A percentile compares a stretch with the other conserved stretches of the same genome.
phyloP scores from a whole-genome alignment of 768 basidiomycete genomes.

The Mycena olivaceomarginata region DNA sequence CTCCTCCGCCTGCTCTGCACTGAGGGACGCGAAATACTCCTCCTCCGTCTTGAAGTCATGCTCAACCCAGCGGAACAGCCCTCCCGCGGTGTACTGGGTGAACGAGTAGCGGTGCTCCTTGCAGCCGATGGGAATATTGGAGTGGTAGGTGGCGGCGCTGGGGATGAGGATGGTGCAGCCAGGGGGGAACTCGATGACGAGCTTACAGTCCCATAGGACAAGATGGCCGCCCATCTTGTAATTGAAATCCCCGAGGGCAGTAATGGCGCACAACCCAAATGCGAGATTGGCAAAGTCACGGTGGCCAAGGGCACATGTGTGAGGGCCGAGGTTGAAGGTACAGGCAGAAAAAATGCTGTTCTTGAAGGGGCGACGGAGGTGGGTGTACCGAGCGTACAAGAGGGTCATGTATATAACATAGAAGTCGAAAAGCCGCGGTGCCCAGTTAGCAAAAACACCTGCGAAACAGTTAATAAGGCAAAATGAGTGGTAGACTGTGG shows the following conservation, averaged over 20 bases:
- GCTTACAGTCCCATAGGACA: neutral
- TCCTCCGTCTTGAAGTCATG: neutral
- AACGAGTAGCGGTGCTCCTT: slow-evolving; percentile 1
- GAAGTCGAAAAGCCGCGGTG: neutral
- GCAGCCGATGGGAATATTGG: neutral
- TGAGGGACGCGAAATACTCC: neutral
- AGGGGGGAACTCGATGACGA: neutral
- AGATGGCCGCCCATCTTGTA: neutral
- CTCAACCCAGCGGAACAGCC: slow-evolving; percentile 11
- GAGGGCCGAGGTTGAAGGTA: neutral
- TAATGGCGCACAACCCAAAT: slow-evolving; percentile 7
- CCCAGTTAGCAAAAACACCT: slow-evolving; percentile 9
- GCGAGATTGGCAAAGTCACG: slow-evolving; percentile 1
- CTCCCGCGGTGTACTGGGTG: slow-evolving; percentile 2
- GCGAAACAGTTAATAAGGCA: no score
- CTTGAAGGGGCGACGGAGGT: neutral
- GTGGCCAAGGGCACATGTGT: neutral
- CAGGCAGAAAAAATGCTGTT: neutral
- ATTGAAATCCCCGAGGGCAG: neutral
- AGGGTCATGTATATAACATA: neutral
- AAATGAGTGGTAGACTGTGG: no score
- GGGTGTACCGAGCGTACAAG: neutral
- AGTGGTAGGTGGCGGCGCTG: slow-evolving; percentile 1
- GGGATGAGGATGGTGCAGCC: slow-evolving; percentile 2
- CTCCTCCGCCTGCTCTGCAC: neutral